Evolutionary conservation across 805 yeast genomes (phyloP).

Genomic region (Ogataea zsoltii): DNA sequence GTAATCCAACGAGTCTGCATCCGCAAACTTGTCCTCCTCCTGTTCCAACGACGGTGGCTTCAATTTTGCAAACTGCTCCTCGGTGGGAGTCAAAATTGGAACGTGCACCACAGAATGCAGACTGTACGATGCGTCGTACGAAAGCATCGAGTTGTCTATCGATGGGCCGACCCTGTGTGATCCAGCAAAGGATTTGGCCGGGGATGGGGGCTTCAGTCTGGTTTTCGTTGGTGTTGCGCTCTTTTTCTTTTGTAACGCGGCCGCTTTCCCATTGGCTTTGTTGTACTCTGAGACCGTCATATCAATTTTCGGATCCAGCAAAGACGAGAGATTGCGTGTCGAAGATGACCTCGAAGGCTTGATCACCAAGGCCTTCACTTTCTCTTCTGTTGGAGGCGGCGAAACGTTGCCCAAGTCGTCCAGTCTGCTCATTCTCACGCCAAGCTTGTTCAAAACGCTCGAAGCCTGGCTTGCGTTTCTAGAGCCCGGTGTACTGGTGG

Average conservation of each 20-base stretch:
- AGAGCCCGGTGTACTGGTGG: background rate
- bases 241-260: background rate
- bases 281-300: constrained; percentile 25
- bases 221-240: background rate
- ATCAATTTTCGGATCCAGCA: constrained; percentile 17
- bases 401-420: constrained; percentile 18
- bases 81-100: constrained; percentile 27
- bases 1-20: constrained; percentile 27
- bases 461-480: constrained; percentile 19
- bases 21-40: constrained; percentile 30
- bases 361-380: constrained; percentile 4
- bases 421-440: constrained; percentile 29
- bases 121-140: constrained; percentile 31
- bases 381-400: constrained; percentile 1
- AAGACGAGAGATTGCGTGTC: constrained; percentile 28
- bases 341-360: constrained; percentile 29
- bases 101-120: constrained; percentile 35
- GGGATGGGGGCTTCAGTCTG: background rate
- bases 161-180: constrained; percentile 29
- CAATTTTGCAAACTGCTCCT: constrained; percentile 19
- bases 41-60: background rate
- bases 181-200: constrained; percentile 10
- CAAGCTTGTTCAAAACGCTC: constrained; percentile 26
- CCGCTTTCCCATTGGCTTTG: background rate
- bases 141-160: constrained; percentile 25